A percentile compares a stretch with the other conserved stretches of the same genome.
These are phyloP conservation scores for Chlorociboria aeruginascens DNA, from an alignment of 495 filamentous ascomycete species.

Conservation along the genomic window DNA sequence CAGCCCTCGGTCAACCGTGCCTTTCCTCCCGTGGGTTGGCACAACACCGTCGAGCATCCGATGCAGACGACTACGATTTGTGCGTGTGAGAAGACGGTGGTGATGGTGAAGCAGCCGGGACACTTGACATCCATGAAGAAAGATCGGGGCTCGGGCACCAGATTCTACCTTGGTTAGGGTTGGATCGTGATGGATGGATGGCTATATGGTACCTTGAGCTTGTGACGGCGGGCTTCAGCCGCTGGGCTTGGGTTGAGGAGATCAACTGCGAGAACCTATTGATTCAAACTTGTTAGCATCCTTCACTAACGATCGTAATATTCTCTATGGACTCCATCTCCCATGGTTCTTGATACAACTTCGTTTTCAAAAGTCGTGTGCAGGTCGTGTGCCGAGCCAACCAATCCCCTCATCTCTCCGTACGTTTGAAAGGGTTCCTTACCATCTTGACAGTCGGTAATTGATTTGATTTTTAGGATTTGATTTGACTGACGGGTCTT, in stretches of 20 bases:
- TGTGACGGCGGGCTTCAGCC: conserved; percentile 96
- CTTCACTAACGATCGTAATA: background rate
- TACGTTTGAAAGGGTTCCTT: conserved; percentile 24
- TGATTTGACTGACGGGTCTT: conserved; percentile 32
- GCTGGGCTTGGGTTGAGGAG: conserved; percentile 95
- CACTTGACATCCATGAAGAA: conserved; percentile 99
- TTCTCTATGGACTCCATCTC: conserved; percentile 7
- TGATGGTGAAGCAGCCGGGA: conserved; percentile 99
- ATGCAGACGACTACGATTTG: conserved; percentile 99
- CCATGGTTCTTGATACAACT: background rate
- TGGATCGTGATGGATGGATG: background rate
- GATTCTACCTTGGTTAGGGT: conserved; percentile 40
- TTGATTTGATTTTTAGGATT: conserved; percentile 17
- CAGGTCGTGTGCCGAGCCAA: conserved; percentile 18
- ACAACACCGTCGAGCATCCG: conserved; percentile 92
- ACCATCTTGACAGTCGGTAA: conserved; percentile 45
- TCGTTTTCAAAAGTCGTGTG: background rate
- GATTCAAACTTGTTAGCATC: conserved; percentile 18
- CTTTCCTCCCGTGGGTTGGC: conserved; percentile 98
- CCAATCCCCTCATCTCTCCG: background rate
- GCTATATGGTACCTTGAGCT: conserved; percentile 76
- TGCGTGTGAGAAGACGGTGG: conserved; percentile 99
- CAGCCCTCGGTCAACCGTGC: conserved; percentile 95
- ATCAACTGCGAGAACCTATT: conserved; percentile 98
- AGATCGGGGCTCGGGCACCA: conserved; percentile 89